A percentile compares a stretch with the other conserved stretches of the same genome.
phyloP scores from a whole-genome alignment of 2,329 filamentous ascomycete genomes.

The Trichophyton schoenleinii region DNA sequence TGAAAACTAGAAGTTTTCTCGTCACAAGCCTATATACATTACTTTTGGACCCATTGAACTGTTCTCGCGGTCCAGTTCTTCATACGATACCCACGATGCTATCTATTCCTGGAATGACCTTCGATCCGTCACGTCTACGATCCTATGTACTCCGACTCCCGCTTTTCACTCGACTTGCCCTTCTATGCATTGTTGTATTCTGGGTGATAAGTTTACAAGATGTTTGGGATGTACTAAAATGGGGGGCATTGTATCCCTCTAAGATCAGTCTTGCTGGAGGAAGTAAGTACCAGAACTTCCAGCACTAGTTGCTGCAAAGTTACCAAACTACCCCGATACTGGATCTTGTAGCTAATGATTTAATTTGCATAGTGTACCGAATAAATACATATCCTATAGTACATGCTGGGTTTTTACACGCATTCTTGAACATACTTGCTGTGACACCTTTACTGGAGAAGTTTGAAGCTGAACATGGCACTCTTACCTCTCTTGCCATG shows the following conservation, averaged over 20 bases:
- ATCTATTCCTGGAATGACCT: conserved; percentile 18
- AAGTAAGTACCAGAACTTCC: conserved; percentile 43
- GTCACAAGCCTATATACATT: background rate
- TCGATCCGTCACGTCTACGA: conserved; percentile 62
- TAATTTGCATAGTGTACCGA: conserved; percentile 57
- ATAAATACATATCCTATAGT: conserved; percentile 86
- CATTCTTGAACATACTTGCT: conserved; percentile 64
- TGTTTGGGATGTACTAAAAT: conserved; percentile 59
- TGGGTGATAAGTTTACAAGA: conserved; percentile 59
- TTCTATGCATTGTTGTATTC: conserved; percentile 53
- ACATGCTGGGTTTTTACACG: conserved; percentile 69
- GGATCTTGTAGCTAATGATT: background rate
- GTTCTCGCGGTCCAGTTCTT: too few relatives aligned
- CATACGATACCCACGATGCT: too few relatives aligned
- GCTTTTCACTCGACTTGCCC: conserved; percentile 63
- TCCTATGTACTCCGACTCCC: conserved; percentile 78
- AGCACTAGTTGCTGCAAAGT: background rate
- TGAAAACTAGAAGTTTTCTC: background rate
- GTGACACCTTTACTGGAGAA: conserved; percentile 80
- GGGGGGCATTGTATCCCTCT: conserved; percentile 66
- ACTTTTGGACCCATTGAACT: background rate
- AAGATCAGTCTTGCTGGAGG: conserved; percentile 57
- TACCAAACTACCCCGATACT: background rate
- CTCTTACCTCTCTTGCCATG: conserved; percentile 69
- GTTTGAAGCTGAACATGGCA: conserved; percentile 88